phyloP scores from a whole-genome alignment of 1,284 basidiomycete species.

The Psilocybe mexicana region DNA sequence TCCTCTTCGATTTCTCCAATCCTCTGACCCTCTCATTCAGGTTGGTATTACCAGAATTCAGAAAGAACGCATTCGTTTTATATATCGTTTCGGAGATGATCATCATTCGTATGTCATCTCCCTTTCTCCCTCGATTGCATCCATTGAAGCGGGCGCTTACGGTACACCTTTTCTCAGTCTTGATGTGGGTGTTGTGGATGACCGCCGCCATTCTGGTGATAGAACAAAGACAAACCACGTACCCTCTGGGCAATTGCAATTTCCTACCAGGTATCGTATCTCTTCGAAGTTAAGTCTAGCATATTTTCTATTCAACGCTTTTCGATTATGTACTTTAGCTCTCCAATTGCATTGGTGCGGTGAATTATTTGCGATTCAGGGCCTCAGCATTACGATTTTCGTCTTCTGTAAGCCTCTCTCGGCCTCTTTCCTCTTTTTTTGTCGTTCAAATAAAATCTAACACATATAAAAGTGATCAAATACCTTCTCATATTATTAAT shows the following conservation, averaged over 20 bases:
- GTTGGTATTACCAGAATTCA: constrained; percentile 12
- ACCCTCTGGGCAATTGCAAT: constrained; percentile 9
- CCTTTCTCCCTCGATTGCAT: background rate
- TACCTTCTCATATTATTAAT: constrained; percentile 11
- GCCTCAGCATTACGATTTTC: constrained; percentile 12
- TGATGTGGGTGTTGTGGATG: constrained; percentile 18
- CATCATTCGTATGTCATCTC: constrained; percentile 4
- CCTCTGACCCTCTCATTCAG: background rate
- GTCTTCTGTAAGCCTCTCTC: constrained; percentile 11
- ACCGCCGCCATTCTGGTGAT: constrained; percentile 14
- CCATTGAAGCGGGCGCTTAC: background rate
- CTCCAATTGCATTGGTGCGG: constrained; percentile 9
- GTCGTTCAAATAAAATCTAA: background rate
- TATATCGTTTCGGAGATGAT: constrained; percentile 15
- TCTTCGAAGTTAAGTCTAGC: background rate
- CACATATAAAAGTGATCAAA: constrained; percentile 9
- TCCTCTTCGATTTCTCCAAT: background rate
- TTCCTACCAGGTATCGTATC: background rate
- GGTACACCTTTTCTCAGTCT: background rate
- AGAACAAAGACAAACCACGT: constrained; percentile 4
- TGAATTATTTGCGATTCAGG: constrained; percentile 13
- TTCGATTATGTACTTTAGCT: background rate
- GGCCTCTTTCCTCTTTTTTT: background rate
- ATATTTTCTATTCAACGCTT: background rate
- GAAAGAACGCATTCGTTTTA: constrained; percentile 15